A percentile compares a stretch with the other conserved stretches of the same genome.
These are phyloP conservation scores for Globisporangium uncinulatum DNA, from an alignment of 352 stramenopile genomes.

Conservation along the genomic window DNA sequence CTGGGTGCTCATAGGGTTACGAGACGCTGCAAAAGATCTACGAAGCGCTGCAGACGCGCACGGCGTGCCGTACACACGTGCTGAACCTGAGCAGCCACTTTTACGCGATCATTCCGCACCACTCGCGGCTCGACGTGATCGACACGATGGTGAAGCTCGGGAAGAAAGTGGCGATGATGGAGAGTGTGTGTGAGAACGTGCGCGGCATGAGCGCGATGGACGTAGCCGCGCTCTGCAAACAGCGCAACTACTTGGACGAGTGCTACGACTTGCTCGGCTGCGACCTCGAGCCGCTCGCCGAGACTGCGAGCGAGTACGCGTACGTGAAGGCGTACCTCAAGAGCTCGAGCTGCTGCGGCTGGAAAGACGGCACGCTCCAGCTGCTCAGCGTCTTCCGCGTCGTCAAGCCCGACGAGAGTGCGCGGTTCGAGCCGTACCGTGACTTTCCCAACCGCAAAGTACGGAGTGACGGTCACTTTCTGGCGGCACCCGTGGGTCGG, in stretches of 20 bases:
- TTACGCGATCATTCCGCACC: conserved; percentile 61
- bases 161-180: conserved; percentile 54
- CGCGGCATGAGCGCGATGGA: conserved; percentile 31
- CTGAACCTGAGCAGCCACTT: conserved; percentile 56
- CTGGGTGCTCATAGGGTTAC: conserved; percentile 35
- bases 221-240: conserved; percentile 29
- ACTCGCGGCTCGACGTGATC: conserved; percentile 41
- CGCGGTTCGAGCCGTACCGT: conserved; percentile 46
- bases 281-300: conserved; percentile 34
- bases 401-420: conserved; percentile 40
- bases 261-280: conserved; percentile 53
- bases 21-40: conserved; percentile 58
- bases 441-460: conserved; percentile 47
- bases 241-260: conserved; percentile 57
- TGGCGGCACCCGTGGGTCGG: not conserved
- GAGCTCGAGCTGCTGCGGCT: conserved; percentile 65
- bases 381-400: conserved; percentile 56
- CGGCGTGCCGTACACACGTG: conserved; percentile 29
- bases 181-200: conserved; percentile 39
- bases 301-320: conserved; percentile 38
- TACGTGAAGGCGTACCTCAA: conserved; percentile 64
- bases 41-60: conserved; percentile 37
- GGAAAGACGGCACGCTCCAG: conserved; percentile 46
- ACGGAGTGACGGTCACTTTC: conserved; percentile 8
- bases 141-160: conserved; percentile 67